A percentile compares a stretch with the other conserved stretches of the same genome.
These are phyloP conservation scores for Psilocybe subaeruginosa DNA, from an alignment of 768 basidiomycete genomes.

Conservation along the genomic window DNA sequence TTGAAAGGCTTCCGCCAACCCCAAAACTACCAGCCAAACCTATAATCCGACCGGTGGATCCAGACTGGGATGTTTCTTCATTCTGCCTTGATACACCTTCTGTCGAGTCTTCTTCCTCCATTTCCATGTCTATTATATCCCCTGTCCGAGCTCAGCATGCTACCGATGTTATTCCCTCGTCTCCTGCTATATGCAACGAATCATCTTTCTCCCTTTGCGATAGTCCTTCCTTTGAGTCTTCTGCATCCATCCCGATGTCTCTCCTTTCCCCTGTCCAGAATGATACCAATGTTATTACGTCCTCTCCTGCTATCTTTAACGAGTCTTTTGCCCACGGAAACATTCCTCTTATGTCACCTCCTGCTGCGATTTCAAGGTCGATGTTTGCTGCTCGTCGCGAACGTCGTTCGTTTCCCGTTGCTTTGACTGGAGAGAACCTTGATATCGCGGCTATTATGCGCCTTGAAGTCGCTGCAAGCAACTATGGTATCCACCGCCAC, in stretches of 20 bases:
- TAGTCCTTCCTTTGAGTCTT: constrained; percentile 10
- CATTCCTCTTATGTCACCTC: constrained; percentile 9
- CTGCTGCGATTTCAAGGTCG: constrained; percentile 5
- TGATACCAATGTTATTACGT: not conserved
- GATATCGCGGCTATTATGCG: constrained; percentile 19
- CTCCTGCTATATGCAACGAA: not conserved
- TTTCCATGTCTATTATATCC: not conserved
- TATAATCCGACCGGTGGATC: constrained; percentile 4
- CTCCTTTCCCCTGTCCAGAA: constrained; percentile 14
- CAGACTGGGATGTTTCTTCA: constrained; percentile 9
- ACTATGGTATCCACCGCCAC: not conserved
- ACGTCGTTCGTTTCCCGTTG: constrained; percentile 8
- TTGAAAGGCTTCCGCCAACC: not conserved
- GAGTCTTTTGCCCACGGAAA: constrained; percentile 3
- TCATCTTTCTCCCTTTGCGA: not conserved
- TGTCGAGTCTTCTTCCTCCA: not conserved
- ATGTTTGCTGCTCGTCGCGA: constrained; percentile 11
- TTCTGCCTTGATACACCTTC: constrained; percentile 11
- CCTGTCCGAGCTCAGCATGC: not conserved
- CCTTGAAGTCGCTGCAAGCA: constrained; percentile 16
- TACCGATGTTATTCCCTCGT: not conserved
- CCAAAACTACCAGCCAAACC: constrained; percentile 13
- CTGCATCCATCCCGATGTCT: constrained; percentile 10
- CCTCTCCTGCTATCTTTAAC: constrained; percentile 16
- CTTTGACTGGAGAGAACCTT: constrained; percentile 12